phyloP scores from a whole-genome alignment of 2,329 filamentous ascomycete genomes.

The Neonectria coccinea region DNA sequence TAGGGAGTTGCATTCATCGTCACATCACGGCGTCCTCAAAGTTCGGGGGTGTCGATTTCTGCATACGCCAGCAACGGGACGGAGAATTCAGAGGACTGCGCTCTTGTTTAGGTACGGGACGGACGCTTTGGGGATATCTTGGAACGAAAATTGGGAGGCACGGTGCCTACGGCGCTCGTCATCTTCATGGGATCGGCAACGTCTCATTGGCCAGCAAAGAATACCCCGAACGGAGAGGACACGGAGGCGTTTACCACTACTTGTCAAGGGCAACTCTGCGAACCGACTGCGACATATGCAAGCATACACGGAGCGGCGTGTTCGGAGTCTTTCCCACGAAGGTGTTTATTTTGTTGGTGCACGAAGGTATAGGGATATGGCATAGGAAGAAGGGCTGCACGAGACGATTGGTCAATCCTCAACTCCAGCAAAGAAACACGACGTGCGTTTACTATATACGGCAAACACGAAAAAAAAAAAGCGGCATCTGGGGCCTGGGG shows the following conservation, averaged over 20 bases:
- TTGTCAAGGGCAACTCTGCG: slow-evolving; percentile 35
- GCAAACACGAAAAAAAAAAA: slow-evolving; percentile 38
- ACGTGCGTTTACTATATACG: slow-evolving; percentile 33
- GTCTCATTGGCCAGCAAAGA: slow-evolving; percentile 36
- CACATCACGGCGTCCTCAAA: slow-evolving; percentile 39
- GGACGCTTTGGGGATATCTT: slow-evolving; percentile 32
- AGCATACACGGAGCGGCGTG: slow-evolving; percentile 36
- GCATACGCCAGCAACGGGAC: slow-evolving; percentile 31
- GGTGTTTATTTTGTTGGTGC: slow-evolving; percentile 41
- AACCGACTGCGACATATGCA: slow-evolving; percentile 39
- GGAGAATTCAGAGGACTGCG: slow-evolving; percentile 21
- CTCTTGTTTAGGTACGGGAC: slow-evolving; percentile 29
- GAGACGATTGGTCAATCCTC: slow-evolving; percentile 29
- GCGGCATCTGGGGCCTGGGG: slow-evolving; percentile 38
- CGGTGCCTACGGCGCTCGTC: slow-evolving; percentile 33
- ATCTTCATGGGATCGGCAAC: slow-evolving; percentile 31
- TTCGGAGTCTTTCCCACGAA: slow-evolving; percentile 38
- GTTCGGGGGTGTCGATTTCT: slow-evolving; percentile 40
- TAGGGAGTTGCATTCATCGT: slow-evolving; percentile 46
- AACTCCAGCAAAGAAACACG: slow-evolving; percentile 34
- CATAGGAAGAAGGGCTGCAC: slow-evolving; percentile 28
- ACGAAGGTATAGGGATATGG: slow-evolving; percentile 31
- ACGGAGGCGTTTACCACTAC: slow-evolving; percentile 40
- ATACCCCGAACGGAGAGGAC: slow-evolving; percentile 44
- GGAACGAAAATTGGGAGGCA: slow-evolving; percentile 33